Evolutionary conservation across 768 basidiomycete species (phyloP).

Genomic region (Cubamyces lactineus): DNA sequence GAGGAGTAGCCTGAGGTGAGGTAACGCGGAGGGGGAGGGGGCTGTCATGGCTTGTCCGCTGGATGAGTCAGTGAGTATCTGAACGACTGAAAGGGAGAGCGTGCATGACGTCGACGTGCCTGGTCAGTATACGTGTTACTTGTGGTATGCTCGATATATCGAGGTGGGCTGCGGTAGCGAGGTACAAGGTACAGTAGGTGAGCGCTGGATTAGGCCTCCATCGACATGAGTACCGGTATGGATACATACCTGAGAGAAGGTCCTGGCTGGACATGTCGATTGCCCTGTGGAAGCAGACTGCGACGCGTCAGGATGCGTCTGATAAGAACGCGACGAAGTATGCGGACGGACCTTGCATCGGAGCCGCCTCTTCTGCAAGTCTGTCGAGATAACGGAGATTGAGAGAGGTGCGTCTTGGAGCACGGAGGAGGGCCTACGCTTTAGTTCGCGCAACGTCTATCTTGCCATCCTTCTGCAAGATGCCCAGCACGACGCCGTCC

Average conservation of each 20-base stretch:
- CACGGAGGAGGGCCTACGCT: conserved; percentile 41
- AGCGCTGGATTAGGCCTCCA: not conserved
- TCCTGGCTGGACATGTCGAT: conserved; percentile 69
- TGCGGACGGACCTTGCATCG: conserved; percentile 58
- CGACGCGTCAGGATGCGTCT: not conserved
- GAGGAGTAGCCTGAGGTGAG: conserved; percentile 27
- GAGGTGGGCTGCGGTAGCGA: conserved; percentile 31
- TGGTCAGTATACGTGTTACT: conserved; percentile 78
- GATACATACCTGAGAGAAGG: conserved; percentile 50
- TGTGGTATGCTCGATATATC: conserved; percentile 60
- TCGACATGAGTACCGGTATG: not conserved
- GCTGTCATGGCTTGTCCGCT: conserved; percentile 59
- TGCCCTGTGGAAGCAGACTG: conserved; percentile 81
- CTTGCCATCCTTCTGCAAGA: conserved; percentile 56
- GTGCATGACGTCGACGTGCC: conserved; percentile 44
- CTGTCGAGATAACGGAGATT: conserved; percentile 34
- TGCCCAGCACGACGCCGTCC: conserved; percentile 69
- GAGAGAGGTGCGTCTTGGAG: not conserved
- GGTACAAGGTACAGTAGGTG: no score
- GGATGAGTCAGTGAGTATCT: not conserved
- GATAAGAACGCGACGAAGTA: not conserved
- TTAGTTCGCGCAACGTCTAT: conserved; percentile 63
- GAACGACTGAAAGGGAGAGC: not conserved
- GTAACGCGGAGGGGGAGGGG: conserved; percentile 24
- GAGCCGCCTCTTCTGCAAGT: conserved; percentile 57